These are phyloP conservation scores for Hydrangea macrophylla DNA, from an alignment of 148 eudicot species.

Conservation along the genomic window DNA sequence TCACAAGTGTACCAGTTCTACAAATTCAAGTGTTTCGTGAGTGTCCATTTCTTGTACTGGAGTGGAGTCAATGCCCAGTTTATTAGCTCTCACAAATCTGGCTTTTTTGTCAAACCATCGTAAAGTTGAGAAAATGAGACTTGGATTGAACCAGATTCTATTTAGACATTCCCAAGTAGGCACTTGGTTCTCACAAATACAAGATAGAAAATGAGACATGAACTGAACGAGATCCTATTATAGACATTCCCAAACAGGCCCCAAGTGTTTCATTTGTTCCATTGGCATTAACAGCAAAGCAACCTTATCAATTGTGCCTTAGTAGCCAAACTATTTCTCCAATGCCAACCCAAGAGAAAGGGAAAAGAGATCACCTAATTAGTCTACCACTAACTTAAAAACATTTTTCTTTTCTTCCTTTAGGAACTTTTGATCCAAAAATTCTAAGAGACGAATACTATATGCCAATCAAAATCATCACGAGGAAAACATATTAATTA, in stretches of 20 bases:
- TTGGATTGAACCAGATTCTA: too few species aligned
- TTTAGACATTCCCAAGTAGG: too few species aligned
- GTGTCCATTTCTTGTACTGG: too few species aligned
- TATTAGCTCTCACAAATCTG: neutral
- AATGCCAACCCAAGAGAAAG: neutral
- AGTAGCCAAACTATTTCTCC: neutral
- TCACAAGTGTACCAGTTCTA: too few species aligned
- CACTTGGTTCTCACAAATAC: too few species aligned
- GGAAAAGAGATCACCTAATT: neutral
- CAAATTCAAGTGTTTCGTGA: too few species aligned
- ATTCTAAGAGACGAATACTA: neutral
- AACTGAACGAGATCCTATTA: too few species aligned
- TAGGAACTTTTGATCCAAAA: neutral
- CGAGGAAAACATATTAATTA: neutral
- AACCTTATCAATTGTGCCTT: neutral
- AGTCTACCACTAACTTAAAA: neutral
- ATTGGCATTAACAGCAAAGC: neutral
- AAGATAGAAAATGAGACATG: too few species aligned
- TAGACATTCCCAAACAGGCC: too few species aligned
- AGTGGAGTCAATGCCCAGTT: neutral
- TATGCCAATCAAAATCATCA: neutral
- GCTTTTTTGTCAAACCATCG: too few species aligned
- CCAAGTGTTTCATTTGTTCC: too few species aligned
- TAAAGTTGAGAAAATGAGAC: too few species aligned
- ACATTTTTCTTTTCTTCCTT: neutral